Conservation (phyloP, 108 stramenopile genomes). For the Skeletonema marinoi region DNA sequence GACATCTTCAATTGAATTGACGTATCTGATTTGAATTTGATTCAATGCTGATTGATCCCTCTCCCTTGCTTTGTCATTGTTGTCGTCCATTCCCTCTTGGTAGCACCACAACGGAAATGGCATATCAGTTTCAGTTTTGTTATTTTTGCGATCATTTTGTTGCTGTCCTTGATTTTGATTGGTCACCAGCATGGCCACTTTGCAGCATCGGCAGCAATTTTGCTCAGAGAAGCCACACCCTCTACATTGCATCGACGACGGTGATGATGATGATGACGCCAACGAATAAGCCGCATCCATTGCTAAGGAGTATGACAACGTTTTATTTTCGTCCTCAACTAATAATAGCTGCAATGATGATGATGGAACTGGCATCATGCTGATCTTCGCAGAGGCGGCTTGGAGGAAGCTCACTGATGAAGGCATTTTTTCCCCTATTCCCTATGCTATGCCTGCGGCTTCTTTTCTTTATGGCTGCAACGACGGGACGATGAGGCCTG, state of each 20-base stretch:
- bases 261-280: slow-evolving; percentile 3
- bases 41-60: slow-evolving; percentile 16
- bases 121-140: neutral
- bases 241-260: neutral
- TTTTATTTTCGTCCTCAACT: neutral
- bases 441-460: no score
- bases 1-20: slow-evolving; percentile 24
- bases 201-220: slow-evolving; percentile 34
- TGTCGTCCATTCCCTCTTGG: neutral
- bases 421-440: neutral
- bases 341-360: neutral
- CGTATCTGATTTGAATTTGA: slow-evolving; percentile 37
- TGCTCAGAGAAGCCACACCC: neutral
- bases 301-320: slow-evolving; percentile 25
- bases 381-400: neutral
- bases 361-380: neutral
- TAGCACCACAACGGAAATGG: slow-evolving; percentile 1
- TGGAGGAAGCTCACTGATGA: neutral
- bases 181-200: slow-evolving; percentile 29
- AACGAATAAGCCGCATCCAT: slow-evolving; percentile 38
- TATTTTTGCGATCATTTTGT: neutral
- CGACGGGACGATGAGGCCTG: no score
- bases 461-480: no score
- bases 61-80: neutral
- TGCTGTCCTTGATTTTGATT: slow-evolving; percentile 4